Evolutionary conservation across 2,329 filamentous ascomycete species (phyloP).

Genomic region (Alternaria novae-zelandiae): DNA sequence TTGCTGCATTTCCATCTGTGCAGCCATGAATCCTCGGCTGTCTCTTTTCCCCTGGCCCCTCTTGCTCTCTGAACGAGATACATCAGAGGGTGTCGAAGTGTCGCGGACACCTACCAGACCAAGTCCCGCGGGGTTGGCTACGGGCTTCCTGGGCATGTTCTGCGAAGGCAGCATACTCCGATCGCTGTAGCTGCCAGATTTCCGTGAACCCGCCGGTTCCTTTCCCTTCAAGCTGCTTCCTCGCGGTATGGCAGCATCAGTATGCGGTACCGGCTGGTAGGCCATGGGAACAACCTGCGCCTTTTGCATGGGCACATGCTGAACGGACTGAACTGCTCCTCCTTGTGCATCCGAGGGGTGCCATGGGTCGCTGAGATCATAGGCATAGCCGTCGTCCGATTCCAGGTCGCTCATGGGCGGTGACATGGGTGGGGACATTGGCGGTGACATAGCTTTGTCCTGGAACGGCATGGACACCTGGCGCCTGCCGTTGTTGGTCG

Average conservation of each 20-base stretch:
- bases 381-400: constrained; percentile 34
- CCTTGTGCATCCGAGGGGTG: constrained; percentile 35
- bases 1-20: constrained; percentile 48
- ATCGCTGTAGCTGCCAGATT: constrained; percentile 41
- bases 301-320: constrained; percentile 29
- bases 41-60: constrained; percentile 33
- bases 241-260: constrained; percentile 25
- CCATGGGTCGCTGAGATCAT: constrained; percentile 46
- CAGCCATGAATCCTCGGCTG: constrained; percentile 43
- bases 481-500: constrained; percentile 31
- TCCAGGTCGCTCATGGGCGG: constrained; percentile 35
- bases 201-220: constrained; percentile 36
- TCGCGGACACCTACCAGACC: constrained; percentile 42
- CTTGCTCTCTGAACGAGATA: constrained; percentile 47
- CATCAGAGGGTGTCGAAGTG: constrained; percentile 28
- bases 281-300: constrained; percentile 20
- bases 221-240: constrained; percentile 40
- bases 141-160: constrained; percentile 31
- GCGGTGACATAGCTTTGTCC: constrained; percentile 22
- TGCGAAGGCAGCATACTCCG: constrained; percentile 29
- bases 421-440: constrained; percentile 6
- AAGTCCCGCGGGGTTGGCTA: constrained; percentile 34
- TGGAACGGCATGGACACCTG: constrained; percentile 44
- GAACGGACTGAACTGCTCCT: constrained; percentile 24
- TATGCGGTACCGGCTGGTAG: constrained; percentile 21